phyloP scores from a whole-genome alignment of 345 rosid species.

The Kernera saxatilis region DNA sequence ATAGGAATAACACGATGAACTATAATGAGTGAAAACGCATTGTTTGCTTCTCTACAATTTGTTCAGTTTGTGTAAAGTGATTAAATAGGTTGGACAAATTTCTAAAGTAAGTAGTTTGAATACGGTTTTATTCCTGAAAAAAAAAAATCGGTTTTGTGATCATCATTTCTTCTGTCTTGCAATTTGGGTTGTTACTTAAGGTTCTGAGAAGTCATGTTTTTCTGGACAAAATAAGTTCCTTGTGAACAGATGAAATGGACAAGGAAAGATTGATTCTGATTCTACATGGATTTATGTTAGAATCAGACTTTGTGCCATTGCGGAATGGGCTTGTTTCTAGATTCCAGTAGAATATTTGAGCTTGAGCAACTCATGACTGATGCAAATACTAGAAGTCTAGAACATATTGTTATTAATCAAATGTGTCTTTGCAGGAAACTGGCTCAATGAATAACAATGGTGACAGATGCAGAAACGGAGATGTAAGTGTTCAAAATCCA shows the following conservation, averaged over 20 bases:
- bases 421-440: constrained; percentile 55
- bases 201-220: neutral
- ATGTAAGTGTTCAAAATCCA: constrained; percentile 46
- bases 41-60: neutral
- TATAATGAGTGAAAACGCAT: neutral
- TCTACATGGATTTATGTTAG: constrained; percentile 1
- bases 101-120: neutral
- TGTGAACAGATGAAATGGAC: constrained; percentile 2
- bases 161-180: neutral
- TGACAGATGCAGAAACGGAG: constrained; percentile 48
- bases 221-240: neutral
- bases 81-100: neutral
- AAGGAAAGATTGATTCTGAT: neutral
- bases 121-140: neutral
- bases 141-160: neutral
- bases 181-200: neutral
- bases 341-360: neutral
- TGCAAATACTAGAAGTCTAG: neutral
- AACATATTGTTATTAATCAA: constrained; percentile 1
- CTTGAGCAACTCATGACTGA: neutral
- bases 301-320: neutral
- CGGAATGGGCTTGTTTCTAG: neutral
- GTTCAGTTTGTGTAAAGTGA: neutral
- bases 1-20: neutral
- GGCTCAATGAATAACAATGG: constrained; percentile 38